Conservation (phyloP, 2,329 filamentous ascomycete species). For the Cylindrodendrum hubeiense region DNA sequence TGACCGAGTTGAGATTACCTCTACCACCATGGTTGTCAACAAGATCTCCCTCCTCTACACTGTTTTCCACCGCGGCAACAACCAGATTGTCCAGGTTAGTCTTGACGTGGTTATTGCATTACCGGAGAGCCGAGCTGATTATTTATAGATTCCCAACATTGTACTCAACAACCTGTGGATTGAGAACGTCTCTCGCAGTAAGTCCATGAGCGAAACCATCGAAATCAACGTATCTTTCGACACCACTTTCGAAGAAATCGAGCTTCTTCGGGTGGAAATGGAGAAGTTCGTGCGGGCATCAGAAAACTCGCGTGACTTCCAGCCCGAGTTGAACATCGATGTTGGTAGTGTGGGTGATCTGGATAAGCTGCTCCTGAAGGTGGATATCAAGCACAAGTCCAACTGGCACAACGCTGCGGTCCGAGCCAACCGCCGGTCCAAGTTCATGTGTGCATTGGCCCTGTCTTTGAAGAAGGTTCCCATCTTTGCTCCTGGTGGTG, state of each 20-base stretch:
- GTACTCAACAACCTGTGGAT: constrained; percentile 93
- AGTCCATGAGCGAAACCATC: constrained; percentile 90
- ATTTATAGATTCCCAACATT: constrained; percentile 84
- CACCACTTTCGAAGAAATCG: constrained; percentile 90
- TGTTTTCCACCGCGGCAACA: constrained; percentile 86
- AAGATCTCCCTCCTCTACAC: constrained; percentile 95
- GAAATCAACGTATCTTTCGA: constrained; percentile 86
- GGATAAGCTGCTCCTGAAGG: constrained; percentile 86
- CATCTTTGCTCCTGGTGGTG: constrained; percentile 85
- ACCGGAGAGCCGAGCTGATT: neutral
- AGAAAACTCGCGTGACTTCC: constrained; percentile 92
- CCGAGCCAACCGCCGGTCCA: constrained; percentile 84
- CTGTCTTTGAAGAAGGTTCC: constrained; percentile 88
- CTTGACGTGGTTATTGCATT: neutral
- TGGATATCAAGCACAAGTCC: constrained; percentile 92
- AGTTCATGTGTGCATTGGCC: constrained; percentile 96
- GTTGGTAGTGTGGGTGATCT: constrained; percentile 84
- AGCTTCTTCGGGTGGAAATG: constrained; percentile 87
- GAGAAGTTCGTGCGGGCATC: constrained; percentile 84
- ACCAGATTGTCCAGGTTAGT: constrained; percentile 74
- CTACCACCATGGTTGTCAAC: constrained; percentile 83
- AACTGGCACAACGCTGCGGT: constrained; percentile 92
- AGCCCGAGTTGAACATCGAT: constrained; percentile 83
- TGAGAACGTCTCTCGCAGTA: constrained; percentile 91
- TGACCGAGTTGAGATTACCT: constrained; percentile 86